These are phyloP conservation scores for Raddia distichophylla DNA, from an alignment of 176 grass and related monocot genomes.

Conservation along the genomic window DNA sequence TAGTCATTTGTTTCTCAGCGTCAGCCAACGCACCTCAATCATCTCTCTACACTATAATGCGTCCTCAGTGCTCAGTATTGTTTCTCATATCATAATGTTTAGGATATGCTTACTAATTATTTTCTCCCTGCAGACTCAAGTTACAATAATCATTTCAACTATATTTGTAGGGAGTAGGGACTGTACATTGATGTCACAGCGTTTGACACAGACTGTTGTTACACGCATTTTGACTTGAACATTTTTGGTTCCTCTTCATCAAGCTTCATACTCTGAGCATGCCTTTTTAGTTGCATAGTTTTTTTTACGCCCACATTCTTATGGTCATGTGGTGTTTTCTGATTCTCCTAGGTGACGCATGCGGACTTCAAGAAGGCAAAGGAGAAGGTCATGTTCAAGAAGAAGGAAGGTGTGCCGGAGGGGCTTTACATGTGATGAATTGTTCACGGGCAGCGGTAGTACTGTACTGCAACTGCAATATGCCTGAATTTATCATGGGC, in stretches of 20 bases:
- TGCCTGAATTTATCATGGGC: slow-evolving; percentile 25
- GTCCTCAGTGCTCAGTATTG: background rate
- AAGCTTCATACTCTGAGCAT: background rate
- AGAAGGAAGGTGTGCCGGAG: slow-evolving; percentile 99
- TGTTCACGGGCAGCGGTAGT: background rate
- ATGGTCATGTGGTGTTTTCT: slow-evolving; percentile 9
- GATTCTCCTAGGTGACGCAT: slow-evolving; percentile 67
- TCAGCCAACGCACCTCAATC: too few relatives aligned
- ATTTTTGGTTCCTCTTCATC: background rate
- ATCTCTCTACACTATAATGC: background rate
- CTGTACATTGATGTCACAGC: background rate
- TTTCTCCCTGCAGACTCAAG: background rate
- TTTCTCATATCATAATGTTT: background rate
- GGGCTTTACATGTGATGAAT: slow-evolving; percentile 89
- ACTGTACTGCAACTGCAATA: background rate
- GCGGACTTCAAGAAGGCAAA: slow-evolving; percentile 93
- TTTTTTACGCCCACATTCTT: background rate
- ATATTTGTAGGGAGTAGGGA: background rate
- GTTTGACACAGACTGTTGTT: background rate
- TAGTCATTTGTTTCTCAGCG: too few relatives aligned
- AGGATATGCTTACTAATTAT: background rate
- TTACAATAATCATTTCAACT: background rate
- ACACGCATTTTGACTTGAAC: background rate
- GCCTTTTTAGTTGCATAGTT: background rate
- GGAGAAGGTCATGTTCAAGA: slow-evolving; percentile 99